Evolutionary conservation across 164 flowering plant genomes (phyloP), one percentile per base, ranked within the genome.

Genomic region (Houttuynia cordata): DNA sequence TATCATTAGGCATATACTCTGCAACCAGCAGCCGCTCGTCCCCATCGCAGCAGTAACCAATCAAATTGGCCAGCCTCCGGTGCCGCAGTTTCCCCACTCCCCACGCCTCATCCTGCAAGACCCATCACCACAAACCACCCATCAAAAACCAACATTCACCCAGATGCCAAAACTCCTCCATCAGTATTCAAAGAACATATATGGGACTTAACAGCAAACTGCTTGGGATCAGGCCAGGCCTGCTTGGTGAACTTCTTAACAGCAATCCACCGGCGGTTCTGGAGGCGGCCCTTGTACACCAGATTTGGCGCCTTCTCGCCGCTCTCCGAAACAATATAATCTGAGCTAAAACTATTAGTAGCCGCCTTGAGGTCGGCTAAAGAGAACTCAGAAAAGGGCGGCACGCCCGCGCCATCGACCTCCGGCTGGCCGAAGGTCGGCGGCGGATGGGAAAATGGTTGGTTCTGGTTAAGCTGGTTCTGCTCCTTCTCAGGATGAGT

Each of bases 1-100:
- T 94, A 67, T 94, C 95, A 57, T 91, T 86, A n/a, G 92, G 91
- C 99, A 94, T 94, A 73, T 74, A 94, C 75, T 94, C 97, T 0
- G 99, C 99, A 58, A 91, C 91, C 20, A 94, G 83, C 65, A 94
- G 67, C 74, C 99, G 76, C 83, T 88, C 97, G 52, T 94, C 99
- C 0, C 93, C 95, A 23, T 94, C 96, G 64, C 93, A 91, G 68
- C 99, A 94, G 37, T 88, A 94, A 17, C 99, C 99, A 45, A 94
- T 88, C 79, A 94, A 78, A 87, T 91, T 94, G 0, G 96, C 97
- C 22, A 91, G 70, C 74, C 86, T 78, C 45, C 72, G 74, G 69
- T 86, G 82, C 74, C 96, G 71, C 79, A 94, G 65, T 69, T 84
- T 91, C 67, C 97, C 96, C 34, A 91, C 96, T 0, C 91, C 88